Conservation (phyloP, 805 yeast species). For the Saccharomycopsis sp. region DNA sequence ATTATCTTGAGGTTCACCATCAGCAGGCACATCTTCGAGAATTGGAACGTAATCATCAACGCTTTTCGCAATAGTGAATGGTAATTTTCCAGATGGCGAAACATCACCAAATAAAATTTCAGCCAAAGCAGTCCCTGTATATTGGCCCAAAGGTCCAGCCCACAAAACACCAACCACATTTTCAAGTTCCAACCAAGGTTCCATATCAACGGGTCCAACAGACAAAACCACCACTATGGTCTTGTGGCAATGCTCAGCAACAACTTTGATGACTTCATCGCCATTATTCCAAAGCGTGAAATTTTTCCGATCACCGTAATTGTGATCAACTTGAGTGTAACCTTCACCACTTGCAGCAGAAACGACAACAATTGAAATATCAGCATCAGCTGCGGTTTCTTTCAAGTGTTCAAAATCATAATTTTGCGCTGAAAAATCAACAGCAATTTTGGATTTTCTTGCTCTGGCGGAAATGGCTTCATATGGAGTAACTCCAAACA, state of each 20-base stretch:
- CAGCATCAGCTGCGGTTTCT: slow-evolving; percentile 40
- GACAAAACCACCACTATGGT: slow-evolving; percentile 52
- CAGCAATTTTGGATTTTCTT: slow-evolving; percentile 34
- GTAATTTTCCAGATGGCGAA: slow-evolving; percentile 56
- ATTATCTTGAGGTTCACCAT: slow-evolving; percentile 31
- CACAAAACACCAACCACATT: slow-evolving; percentile 50
- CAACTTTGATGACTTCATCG: slow-evolving; percentile 40
- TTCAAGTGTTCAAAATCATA: slow-evolving; percentile 38
- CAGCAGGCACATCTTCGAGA: slow-evolving; percentile 30
- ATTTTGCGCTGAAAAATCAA: slow-evolving; percentile 37
- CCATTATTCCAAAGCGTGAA: slow-evolving; percentile 48
- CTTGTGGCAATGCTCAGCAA: slow-evolving; percentile 42
- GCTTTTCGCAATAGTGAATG: slow-evolving; percentile 53
- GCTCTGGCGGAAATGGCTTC: slow-evolving; percentile 46
- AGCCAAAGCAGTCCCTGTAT: slow-evolving; percentile 47
- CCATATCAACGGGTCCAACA: slow-evolving; percentile 54
- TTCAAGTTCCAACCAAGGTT: slow-evolving; percentile 44
- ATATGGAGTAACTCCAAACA: slow-evolving; percentile 48
- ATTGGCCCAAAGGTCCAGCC: slow-evolving; percentile 49
- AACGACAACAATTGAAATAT: slow-evolving; percentile 46
- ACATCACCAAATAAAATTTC: slow-evolving; percentile 51
- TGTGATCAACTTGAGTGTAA: slow-evolving; percentile 46
- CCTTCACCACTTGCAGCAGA: slow-evolving; percentile 53
- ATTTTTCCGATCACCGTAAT: slow-evolving; percentile 50
- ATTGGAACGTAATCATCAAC: slow-evolving; percentile 39